Percentiles rank a stretch among this genome's conserved stretches.
Evolutionary conservation across 805 yeast genomes (phyloP).

Genomic region (Ogataea thermomethanolica): DNA sequence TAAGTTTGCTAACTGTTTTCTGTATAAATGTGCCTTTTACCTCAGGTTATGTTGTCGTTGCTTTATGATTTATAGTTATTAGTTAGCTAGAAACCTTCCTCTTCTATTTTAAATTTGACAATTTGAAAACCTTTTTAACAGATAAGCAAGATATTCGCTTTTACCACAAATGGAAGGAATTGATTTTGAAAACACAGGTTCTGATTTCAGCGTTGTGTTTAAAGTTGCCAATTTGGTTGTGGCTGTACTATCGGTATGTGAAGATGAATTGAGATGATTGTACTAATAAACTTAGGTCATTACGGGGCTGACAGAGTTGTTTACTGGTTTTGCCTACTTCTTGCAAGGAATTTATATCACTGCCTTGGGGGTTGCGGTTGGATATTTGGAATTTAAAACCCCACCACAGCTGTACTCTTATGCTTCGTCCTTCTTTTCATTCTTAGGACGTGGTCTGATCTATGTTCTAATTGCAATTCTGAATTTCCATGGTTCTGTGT

Average conservation of each 20-base stretch:
- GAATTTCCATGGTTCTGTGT: slow-evolving; percentile 41
- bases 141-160: slow-evolving; percentile 1
- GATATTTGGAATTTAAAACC: slow-evolving; percentile 42
- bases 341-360: slow-evolving; percentile 57
- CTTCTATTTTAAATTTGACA: slow-evolving; percentile 7
- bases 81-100: slow-evolving; percentile 21
- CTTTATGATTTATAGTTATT: slow-evolving; percentile 23
- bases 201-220: slow-evolving; percentile 44
- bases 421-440: slow-evolving; percentile 65
- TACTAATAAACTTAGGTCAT: slow-evolving; percentile 33
- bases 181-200: slow-evolving; percentile 43
- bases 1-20: slow-evolving; percentile 22
- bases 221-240: slow-evolving; percentile 52
- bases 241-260: slow-evolving; percentile 50
- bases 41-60: slow-evolving; percentile 21
- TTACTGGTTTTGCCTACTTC: slow-evolving; percentile 41
- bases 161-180: slow-evolving; percentile 31
- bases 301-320: slow-evolving; percentile 48
- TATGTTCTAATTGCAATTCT: slow-evolving; percentile 50
- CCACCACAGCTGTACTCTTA: slow-evolving; percentile 63
- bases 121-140: slow-evolving; percentile 7
- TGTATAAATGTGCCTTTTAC: slow-evolving; percentile 23
- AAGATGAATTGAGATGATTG: background rate
- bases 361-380: slow-evolving; percentile 51
- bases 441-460: slow-evolving; percentile 70